phyloP scores from a whole-genome alignment of 1,284 basidiomycete species.

The Rhodotorula sp. region DNA sequence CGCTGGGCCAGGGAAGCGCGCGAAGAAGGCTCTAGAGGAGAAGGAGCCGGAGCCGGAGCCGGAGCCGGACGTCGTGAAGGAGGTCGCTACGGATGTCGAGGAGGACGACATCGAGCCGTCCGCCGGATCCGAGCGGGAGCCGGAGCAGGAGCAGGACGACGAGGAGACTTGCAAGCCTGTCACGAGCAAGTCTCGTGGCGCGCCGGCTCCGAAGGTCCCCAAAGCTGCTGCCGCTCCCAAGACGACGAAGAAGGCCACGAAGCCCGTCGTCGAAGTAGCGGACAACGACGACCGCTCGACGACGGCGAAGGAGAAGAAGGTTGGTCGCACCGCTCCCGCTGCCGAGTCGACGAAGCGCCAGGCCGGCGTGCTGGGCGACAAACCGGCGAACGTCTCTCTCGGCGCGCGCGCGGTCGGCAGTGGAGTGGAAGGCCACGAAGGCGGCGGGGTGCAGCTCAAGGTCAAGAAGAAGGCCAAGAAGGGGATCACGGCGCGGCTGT shows the following conservation, averaged over 20 bases:
- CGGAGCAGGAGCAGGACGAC: slow-evolving; percentile 3
- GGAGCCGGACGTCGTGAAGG: neutral
- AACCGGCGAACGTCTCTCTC: slow-evolving; percentile 8
- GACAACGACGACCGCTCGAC: neutral
- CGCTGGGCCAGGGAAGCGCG: slow-evolving; percentile 2
- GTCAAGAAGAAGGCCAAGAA: slow-evolving; percentile 14
- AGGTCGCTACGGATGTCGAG: neutral
- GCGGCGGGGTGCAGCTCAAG: slow-evolving; percentile 3
- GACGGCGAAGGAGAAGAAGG: slow-evolving; percentile 1
- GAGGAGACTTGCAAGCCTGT: slow-evolving; percentile 7
- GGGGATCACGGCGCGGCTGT: neutral
- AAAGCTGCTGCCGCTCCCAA: neutral
- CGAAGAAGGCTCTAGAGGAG: neutral
- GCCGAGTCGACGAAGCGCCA: slow-evolving; percentile 26
- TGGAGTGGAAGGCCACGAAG: neutral
- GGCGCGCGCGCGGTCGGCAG: neutral
- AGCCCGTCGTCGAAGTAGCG: neutral
- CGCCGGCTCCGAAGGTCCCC: neutral
- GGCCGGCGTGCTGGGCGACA: slow-evolving; percentile 12
- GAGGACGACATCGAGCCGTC: neutral
- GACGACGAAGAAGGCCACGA: slow-evolving; percentile 3
- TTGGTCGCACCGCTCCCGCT: neutral
- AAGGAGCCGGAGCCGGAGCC: neutral
- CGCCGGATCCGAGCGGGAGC: neutral
- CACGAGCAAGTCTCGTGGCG: slow-evolving; percentile 11